Base-by-base conservation (phyloP, 495 filamentous ascomycete species). In the Mytilinidion resinicola region DNA sequence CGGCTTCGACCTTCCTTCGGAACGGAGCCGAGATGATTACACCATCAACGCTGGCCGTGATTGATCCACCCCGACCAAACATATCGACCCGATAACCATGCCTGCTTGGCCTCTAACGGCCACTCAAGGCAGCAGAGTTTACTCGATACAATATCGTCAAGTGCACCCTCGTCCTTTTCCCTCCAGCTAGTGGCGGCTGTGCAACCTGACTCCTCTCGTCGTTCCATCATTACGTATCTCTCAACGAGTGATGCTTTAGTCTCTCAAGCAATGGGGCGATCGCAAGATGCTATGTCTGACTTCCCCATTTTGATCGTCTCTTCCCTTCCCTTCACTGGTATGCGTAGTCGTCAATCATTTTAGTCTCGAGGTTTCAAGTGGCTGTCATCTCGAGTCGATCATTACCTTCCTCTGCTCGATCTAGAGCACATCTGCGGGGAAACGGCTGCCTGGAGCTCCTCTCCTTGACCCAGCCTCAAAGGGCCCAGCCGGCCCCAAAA, bases 131-230 rank as follows among this genome's bases (percentile, higher is more conserved):
- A 25, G 12, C 20, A 9, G 12, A 39, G 36, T 43, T 65, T 65
- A 65, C 62, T 65, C 55, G 62, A 65, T 65, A 52, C 11, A 55
- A 65, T 58, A 20, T 38, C 33, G 54, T 57, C 5, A 53, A 53
- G 33, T 4, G 21, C 17, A 49, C 19, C 0, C 19, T 49, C 17
- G 14, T 49, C 14, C 12, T 10, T 49, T 49, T 33, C 21, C 15
- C 14, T 49, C 19, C 46, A 49, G 46, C 46, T 49, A 9, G 12
- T n/a, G 9, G 19, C 46, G 46, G 46, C 46, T 49, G 46, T 49
- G 46, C 46, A 49, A 14, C 21, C 46, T 49, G 6, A 30, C 25
- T 30, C 25, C 25, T 30, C 25, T 30, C 42, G 20, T 46, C 42
- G 39, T 20, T 20, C 15, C 14, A 20, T 15, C 42, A 15, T 46